Base-by-base conservation (phyloP, 169 alveolate species). In the Amoebophrya sp. region DNA sequence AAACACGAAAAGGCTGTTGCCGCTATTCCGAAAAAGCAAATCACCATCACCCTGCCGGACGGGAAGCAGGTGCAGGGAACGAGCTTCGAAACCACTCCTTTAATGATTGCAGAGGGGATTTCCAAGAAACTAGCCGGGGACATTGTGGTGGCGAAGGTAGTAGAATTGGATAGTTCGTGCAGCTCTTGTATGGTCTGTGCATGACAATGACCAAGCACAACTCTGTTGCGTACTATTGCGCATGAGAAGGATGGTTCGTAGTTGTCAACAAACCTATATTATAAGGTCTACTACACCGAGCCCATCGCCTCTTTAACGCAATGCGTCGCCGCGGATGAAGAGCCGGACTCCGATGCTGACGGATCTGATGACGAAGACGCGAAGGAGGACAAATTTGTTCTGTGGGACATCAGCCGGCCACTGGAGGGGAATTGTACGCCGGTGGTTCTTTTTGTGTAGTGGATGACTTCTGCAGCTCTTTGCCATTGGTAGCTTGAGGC, bases 361-460 rank as follows among this genome's bases (percentile, higher is more conserved):
- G 93, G 95, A 25, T 95, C 95, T 77, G 98, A 95, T 47, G 97
- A 95, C 39, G 98, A 97, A 77, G 97, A 96, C 89, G 98, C 92
- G 33, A 54, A 96, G 94, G 89, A 77, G n/a, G 93, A 90, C 18
- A 90, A 90, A 29, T 95, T 96, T 97, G 93, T 91, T 77, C 96
- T 98, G 33, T 98, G 98, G 98, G 99, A 99, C 94, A 66, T 98
- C 90, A 91, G 92, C 77, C 95, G 99, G 92, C 99, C 99, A 53
- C 94, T 99, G 7, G 98, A 98, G 92, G 99, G 99, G 32, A 98
- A 96, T 92, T 93, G 94, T 66, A 91, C 83, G 77, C 92, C n/a
- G n/a, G n/a, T n/a, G n/a, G n/a, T n/a, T n/a, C n/a, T n/a, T n/a
- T n/a, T n/a, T n/a, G n/a, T n/a, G n/a, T n/a, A n/a, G n/a, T n/a